Conservation (phyloP, 805 yeast genomes). For the Metschnikowia reukaufii region DNA sequence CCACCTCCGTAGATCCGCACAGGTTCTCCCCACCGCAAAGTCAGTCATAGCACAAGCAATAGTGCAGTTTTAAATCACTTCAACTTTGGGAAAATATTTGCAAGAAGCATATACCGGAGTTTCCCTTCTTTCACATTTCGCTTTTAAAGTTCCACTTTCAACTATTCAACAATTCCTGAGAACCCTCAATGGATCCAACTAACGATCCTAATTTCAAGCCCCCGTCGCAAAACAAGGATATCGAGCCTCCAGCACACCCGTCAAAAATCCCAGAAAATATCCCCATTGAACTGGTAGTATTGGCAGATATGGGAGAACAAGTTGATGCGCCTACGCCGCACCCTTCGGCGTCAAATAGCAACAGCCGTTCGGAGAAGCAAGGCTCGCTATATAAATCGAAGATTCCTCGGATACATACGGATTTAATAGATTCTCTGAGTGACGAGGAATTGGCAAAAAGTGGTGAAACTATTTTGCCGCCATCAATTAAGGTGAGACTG, state of each 20-base stretch:
- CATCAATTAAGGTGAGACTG: slow-evolving; percentile 47
- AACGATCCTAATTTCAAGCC: slow-evolving; percentile 89
- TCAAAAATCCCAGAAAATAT: slow-evolving; percentile 68
- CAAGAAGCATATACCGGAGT: too few species aligned
- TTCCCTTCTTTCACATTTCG: neutral
- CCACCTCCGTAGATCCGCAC: slow-evolving; percentile 3
- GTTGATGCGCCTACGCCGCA: slow-evolving; percentile 74
- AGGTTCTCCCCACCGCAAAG: neutral
- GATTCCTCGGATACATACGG: slow-evolving; percentile 59
- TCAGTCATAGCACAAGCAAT: neutral
- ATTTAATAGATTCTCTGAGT: slow-evolving; percentile 47
- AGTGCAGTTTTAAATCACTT: too few species aligned
- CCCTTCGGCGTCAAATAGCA: slow-evolving; percentile 27
- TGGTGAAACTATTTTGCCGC: slow-evolving; percentile 31
- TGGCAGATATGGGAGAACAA: slow-evolving; percentile 70
- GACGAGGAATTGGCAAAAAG: slow-evolving; percentile 30
- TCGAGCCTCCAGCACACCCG: slow-evolving; percentile 65
- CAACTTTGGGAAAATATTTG: too few species aligned
- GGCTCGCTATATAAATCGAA: slow-evolving; percentile 30
- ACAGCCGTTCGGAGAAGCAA: slow-evolving; percentile 13
- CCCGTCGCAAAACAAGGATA: slow-evolving; percentile 64
- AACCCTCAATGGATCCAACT: slow-evolving; percentile 77
- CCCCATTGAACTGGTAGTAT: slow-evolving; percentile 68
- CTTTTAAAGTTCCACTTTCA: neutral
- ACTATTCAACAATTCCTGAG: neutral